Evolutionary conservation across 2,329 filamentous ascomycete genomes (phyloP), one percentile per base, ranked within the genome.

Genomic region (Aspergillus brunneoviolaceus): DNA sequence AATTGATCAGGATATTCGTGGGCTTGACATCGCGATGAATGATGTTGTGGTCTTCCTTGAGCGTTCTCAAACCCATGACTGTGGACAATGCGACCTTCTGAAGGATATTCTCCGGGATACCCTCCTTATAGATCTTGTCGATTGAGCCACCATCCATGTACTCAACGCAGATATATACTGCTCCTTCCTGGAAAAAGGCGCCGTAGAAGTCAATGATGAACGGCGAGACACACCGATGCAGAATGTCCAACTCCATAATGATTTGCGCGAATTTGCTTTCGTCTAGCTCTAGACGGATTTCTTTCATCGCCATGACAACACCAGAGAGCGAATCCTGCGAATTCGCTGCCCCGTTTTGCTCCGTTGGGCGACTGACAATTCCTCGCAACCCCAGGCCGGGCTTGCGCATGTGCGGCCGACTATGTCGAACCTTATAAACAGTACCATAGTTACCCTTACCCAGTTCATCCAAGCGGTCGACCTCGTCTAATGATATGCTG

Each of bases 181-280:
- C 95, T 29, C 95, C 94, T 79, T 99, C 95, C 73, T 99, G 95
- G 82, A 97, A 99, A 75, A 99, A 99, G 5, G 95, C 95, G 0
- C 95, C 95, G 74, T 98, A 99, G 71, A 99, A 99, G 73, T 99
- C 94, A 75, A 99, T 95, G 67, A 99, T 98, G 76, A 94, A 96
- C 0, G 95, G 94, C 2, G 92, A 97, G 3, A 95, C 83, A 72
- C 95, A 99, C 68, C 95, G 90, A 78, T 99, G 95, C 2, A 99
- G 82, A 64, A 99, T 94, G 70, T 99, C 92, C 51, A 99, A 82
- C 77, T 99, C 95, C 85, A 98, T 99, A 69, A 98, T 89, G 71
- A 99, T 99, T 42, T 94, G 93, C 6, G 91, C 89, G 73, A 99
- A 96, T 76, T 99, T 99, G 64, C 92, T 89, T 75, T 99, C 95